A percentile compares a stretch with the other conserved stretches of the same genome.
Conservation (phyloP, 768 basidiomycete genomes). For the Coprinopsis sp. region DNA sequence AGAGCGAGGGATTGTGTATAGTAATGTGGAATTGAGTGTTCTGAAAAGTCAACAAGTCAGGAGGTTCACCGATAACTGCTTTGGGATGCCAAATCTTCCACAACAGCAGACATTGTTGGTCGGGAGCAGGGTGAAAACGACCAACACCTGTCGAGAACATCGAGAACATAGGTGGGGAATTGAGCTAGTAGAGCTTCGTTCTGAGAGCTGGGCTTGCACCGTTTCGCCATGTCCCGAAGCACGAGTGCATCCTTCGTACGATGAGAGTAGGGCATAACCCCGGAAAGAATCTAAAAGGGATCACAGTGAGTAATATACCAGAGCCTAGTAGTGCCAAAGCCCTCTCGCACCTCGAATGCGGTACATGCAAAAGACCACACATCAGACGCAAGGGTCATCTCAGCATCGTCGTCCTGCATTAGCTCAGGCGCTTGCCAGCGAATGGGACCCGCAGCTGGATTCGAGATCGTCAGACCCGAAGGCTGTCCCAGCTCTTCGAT, state of each 20-base stretch:
- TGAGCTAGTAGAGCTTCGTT: neutral
- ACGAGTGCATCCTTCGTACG: neutral
- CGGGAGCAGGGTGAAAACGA: too few relatives aligned
- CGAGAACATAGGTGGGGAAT: too few relatives aligned
- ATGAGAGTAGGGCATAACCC: constrained; percentile 8
- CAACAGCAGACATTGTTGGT: too few relatives aligned
- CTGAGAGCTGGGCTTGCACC: neutral
- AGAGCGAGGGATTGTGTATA: too few relatives aligned
- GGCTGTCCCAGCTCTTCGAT: constrained; percentile 23
- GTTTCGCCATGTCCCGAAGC: neutral
- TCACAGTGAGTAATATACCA: constrained; percentile 4
- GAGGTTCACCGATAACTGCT: too few relatives aligned
- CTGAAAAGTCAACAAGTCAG: too few relatives aligned
- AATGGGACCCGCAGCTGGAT: constrained; percentile 16
- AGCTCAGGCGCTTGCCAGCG: constrained; percentile 31
- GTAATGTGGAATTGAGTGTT: too few relatives aligned
- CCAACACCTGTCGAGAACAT: too few relatives aligned
- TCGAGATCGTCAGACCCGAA: constrained; percentile 20
- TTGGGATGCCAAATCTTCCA: too few relatives aligned
- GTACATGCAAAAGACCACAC: neutral
- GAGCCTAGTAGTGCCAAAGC: constrained; percentile 5
- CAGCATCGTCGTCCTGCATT: constrained; percentile 10
- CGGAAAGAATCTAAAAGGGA: constrained; percentile 9
- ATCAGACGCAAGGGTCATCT: neutral
- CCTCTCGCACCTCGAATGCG: constrained; percentile 8